phyloP scores from a whole-genome alignment of 495 filamentous ascomycete genomes.

The Hypoxylon lenormandii region DNA sequence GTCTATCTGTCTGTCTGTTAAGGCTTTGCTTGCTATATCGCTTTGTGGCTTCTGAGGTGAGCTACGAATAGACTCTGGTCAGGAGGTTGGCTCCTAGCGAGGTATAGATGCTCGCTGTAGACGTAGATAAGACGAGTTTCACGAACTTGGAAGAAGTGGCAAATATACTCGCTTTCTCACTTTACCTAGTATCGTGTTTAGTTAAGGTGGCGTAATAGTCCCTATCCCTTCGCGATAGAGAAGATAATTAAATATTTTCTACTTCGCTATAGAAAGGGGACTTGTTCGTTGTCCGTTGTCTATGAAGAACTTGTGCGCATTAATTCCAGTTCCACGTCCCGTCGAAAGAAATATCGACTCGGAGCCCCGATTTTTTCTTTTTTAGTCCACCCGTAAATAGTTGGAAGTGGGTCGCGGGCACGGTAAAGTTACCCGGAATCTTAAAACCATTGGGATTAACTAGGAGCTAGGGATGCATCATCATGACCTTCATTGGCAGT shows the following conservation, averaged over 20 bases:
- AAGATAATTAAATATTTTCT: not conserved
- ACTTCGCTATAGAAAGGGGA: conserved; percentile 15
- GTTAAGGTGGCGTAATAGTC: conserved; percentile 16
- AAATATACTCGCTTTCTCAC: conserved; percentile 27
- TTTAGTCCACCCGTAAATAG: conserved; percentile 6
- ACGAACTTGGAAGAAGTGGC: conserved; percentile 25
- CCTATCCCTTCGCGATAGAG: conserved; percentile 7
- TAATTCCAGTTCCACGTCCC: not conserved
- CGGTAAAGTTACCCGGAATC: conserved; percentile 14
- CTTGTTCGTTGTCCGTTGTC: too few relatives aligned
- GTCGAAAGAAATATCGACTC: conserved; percentile 27
- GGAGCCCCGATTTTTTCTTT: conserved; percentile 34
- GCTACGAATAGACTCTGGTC: conserved; percentile 5
- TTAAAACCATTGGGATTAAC: not conserved
- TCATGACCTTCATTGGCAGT: conserved; percentile 27
- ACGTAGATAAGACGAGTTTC: not conserved
- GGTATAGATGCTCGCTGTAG: not conserved
- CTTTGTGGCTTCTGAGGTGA: conserved; percentile 9
- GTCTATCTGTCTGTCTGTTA: too few relatives aligned
- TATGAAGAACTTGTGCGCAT: conserved; percentile 3
- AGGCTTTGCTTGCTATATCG: not conserved
- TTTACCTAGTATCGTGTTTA: conserved; percentile 9
- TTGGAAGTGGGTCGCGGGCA: conserved; percentile 38
- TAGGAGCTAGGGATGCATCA: conserved; percentile 35
- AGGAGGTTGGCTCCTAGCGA: conserved; percentile 3